These are phyloP conservation scores for Piloderma croceum DNA, from an alignment of 768 basidiomycete species.

Conservation along the genomic window DNA sequence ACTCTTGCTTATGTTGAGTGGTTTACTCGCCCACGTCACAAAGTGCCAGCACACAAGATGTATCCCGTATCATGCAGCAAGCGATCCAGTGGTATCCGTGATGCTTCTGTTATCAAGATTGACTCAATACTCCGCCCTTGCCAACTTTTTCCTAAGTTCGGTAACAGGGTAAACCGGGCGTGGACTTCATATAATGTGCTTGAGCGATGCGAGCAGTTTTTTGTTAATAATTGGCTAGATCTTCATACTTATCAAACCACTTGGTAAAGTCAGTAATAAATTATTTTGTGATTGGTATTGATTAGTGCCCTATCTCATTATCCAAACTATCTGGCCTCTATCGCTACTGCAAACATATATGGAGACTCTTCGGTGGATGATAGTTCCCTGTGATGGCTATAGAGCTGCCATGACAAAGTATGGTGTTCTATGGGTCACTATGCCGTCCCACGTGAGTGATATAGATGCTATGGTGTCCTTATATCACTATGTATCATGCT, in stretches of 20 bases:
- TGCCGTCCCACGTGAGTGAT: no score
- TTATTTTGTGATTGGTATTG: no score
- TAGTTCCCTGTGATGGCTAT: no score
- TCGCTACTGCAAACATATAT: no score
- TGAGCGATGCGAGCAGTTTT: conserved; percentile 15
- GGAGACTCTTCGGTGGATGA: no score
- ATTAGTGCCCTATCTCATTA: no score
- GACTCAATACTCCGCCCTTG: conserved; percentile 11
- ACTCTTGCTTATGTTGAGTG: conserved; percentile 28
- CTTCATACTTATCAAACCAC: conserved; percentile 8
- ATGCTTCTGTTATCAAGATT: conserved; percentile 12
- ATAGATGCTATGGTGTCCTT: no score
- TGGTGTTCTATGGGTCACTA: no score
- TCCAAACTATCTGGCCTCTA: no score
- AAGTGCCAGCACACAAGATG: conserved; percentile 8
- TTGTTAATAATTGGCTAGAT: conserved; percentile 16
- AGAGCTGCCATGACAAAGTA: no score
- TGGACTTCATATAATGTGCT: conserved; percentile 22
- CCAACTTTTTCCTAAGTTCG: conserved; percentile 22
- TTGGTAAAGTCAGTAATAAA: no score
- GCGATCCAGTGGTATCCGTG: background rate
- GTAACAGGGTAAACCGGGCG: conserved; percentile 10
- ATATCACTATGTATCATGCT: background rate
- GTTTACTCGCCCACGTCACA: conserved; percentile 16
- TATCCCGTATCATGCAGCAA: conserved; percentile 5